phyloP scores from a whole-genome alignment of 352 stramenopile species.

The Phytophthora ramorum region DNA sequence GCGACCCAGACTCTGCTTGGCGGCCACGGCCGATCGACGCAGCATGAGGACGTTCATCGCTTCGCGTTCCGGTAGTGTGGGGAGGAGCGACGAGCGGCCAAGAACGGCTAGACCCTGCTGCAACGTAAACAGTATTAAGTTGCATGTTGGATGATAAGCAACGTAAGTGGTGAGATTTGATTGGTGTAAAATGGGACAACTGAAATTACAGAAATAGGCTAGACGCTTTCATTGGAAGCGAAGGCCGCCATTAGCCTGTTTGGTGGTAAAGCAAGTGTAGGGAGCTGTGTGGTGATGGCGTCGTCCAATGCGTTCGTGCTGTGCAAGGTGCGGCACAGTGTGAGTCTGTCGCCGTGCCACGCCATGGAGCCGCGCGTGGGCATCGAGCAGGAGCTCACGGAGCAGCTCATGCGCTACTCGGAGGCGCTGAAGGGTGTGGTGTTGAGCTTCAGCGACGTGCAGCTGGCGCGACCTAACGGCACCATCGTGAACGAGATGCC shows the following conservation, averaged over 20 bases:
- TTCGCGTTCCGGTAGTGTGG: conserved; percentile 38
- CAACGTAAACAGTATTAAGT: too few species aligned
- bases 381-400: conserved; percentile 79
- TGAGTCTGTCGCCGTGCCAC: conserved; percentile 81
- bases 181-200: conserved; percentile 4
- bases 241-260: conserved; percentile 22
- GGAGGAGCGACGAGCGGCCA: conserved; percentile 22
- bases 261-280: conserved; percentile 7
- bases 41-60: conserved; percentile 62
- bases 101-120: conserved; percentile 1
- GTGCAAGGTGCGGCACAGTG: conserved; percentile 71
- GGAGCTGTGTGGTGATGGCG: conserved; percentile 12
- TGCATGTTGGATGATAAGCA: too few species aligned
- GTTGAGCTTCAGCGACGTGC: conserved; percentile 74
- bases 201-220: conserved; percentile 8
- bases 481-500: conserved; percentile 88
- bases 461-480: conserved; percentile 60
- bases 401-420: conserved; percentile 85
- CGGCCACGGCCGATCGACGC: conserved; percentile 57
- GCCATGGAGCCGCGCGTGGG: conserved; percentile 68
- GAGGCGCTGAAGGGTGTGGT: conserved; percentile 75
- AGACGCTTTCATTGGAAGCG: conserved; percentile 40
- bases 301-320: conserved; percentile 55
- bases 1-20: conserved; percentile 37
- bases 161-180: background rate